phyloP scores from a whole-genome alignment of 192 early-diverging fungal genomes.

The Entomortierella chlamydospora region DNA sequence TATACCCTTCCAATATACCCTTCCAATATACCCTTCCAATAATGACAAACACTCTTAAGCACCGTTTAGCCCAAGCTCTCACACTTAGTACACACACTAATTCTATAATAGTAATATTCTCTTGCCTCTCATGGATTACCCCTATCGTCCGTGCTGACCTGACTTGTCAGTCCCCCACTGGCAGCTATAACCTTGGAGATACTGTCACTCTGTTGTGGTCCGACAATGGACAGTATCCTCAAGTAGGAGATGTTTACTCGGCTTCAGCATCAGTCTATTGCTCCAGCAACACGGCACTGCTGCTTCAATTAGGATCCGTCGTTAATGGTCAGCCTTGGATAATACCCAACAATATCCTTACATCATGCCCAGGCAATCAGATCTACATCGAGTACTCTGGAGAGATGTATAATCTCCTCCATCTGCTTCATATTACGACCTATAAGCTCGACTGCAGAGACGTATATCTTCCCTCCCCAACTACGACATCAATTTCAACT shows the following conservation, averaged over 20 bases:
- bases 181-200: constrained; percentile 1
- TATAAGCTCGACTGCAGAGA: background rate
- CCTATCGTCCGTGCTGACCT: constrained; percentile 3
- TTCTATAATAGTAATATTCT: background rate
- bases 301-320: background rate
- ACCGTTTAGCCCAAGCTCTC: background rate
- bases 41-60: too few relatives aligned
- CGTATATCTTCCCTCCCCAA: background rate
- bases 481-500: background rate
- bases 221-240: constrained; percentile 17
- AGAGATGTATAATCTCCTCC: background rate
- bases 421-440: background rate
- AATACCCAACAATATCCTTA: background rate
- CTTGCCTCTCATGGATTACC: background rate
- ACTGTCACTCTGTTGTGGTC: background rate
- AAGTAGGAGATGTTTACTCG: constrained; percentile 15
- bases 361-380: background rate
- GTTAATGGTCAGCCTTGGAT: constrained; percentile 13
- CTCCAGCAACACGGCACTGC: background rate
- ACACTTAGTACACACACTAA: background rate
- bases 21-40: background rate
- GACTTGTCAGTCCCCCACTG: constrained; percentile 14
- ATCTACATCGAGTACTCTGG: constrained; percentile 11
- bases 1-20: background rate
- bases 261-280: constrained; percentile 3